Evolutionary conservation across 2,329 filamentous ascomycete species (phyloP), one percentile per base, ranked within the genome.

Genomic region (Geosmithia putterillii): DNA sequence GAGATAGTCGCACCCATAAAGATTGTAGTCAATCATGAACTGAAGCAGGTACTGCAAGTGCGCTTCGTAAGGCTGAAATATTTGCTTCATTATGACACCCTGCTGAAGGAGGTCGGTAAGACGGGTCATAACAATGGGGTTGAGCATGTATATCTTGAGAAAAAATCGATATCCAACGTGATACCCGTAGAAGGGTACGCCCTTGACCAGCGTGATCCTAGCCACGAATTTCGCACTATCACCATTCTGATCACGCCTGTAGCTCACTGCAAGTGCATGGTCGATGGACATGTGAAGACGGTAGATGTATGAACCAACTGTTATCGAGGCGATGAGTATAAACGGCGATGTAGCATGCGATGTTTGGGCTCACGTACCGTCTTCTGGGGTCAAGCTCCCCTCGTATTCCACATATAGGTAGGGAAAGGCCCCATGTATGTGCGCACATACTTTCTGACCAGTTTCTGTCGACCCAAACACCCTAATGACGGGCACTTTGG

Each of bases 1-100:
- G 50, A 96, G 79, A 54, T 90, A 94, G 44, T 79, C 82, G 57
- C 92, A 98, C 7, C 94, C 94, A 59, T 94, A 96, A 51, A 98
- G 69, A 57, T 95, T 98, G 68, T 94, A 98, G 60, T 98, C 94
- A 50, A 83, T 84, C 92, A 98, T 96, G 76, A 94, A 98, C 62
- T 98, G 94, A 9, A 92, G 71, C 8, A 95, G 66, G 58, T 89
- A 96, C 56, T 95, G 87, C 48, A 96, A 62, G 58, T 98, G 94
- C 17, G 86, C 88, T 63, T 98, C 92, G 56, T 92, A 94, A 0
- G 92, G 90, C 56, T 96, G 90, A 38, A 98, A 83, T 20, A 76
- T 73, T 46, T 75, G 76, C 57, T 86, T 86, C 76, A 96, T 76
- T 38, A 98, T 81, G 23, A 83, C 83, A 7, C 92, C 92, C 60